These are phyloP conservation scores for Penicillium sp. DNA, from an alignment of 2,329 filamentous ascomycete genomes.

Conservation along the genomic window DNA sequence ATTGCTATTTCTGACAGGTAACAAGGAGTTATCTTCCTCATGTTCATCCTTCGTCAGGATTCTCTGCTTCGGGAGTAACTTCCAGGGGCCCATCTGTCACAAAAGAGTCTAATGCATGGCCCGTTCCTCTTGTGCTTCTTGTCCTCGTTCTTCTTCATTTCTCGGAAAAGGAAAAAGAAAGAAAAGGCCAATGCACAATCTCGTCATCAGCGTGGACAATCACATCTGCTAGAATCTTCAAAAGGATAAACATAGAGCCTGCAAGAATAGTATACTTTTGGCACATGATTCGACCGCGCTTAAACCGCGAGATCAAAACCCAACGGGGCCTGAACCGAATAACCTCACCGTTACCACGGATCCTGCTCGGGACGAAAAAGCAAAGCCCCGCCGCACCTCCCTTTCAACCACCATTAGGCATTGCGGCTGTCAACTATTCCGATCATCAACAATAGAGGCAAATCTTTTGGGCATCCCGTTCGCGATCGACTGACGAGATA, in stretches of 20 bases:
- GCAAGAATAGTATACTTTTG: not conserved
- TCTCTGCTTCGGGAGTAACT: not conserved
- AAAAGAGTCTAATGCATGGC: not conserved
- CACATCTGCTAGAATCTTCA: not conserved
- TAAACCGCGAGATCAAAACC: slow-evolving; percentile 15
- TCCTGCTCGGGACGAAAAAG: not conserved
- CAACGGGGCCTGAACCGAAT: slow-evolving; percentile 13
- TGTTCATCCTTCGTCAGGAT: not conserved
- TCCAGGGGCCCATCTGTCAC: not conserved
- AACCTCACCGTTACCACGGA: slow-evolving; percentile 9
- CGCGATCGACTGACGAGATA: not conserved
- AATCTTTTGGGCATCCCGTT: not conserved
- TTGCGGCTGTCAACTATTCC: not conserved
- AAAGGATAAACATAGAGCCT: not conserved
- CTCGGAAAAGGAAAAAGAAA: not conserved
- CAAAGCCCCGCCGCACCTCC: not conserved
- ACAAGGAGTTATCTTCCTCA: slow-evolving; percentile 3
- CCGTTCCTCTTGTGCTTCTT: not conserved
- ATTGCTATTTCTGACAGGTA: slow-evolving; percentile 13
- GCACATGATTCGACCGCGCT: slow-evolving; percentile 19
- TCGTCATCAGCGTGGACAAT: not conserved
- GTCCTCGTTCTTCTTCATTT: not conserved
- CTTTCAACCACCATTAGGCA: not conserved
- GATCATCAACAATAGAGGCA: not conserved
- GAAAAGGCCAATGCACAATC: not conserved